Evolutionary conservation across 345 rosid species (phyloP).

Genomic region (Hypericum perforatum): DNA sequence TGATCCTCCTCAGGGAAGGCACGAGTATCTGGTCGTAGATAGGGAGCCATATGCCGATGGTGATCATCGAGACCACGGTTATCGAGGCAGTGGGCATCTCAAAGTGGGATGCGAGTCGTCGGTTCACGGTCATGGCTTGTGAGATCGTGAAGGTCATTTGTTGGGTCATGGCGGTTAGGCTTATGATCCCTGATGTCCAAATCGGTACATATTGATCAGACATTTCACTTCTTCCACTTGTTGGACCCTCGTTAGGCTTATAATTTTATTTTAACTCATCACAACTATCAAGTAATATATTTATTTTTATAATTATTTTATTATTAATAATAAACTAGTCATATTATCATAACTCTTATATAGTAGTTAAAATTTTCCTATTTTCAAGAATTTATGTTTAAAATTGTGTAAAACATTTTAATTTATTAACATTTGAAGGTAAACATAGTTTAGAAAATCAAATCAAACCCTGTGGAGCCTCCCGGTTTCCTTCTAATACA

Average conservation of each 20-base stretch:
- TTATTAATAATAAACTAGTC: no score
- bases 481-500: no score
- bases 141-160: slow-evolving; percentile 19
- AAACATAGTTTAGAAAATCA: no score
- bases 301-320: slow-evolving; percentile 49
- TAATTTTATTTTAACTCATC: no score
- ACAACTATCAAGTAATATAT: no score
- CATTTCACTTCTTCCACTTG: slow-evolving; percentile 21
- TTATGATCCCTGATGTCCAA: slow-evolving; percentile 14
- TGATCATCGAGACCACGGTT: slow-evolving; percentile 6
- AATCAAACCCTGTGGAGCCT: no score
- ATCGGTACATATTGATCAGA: slow-evolving; percentile 12
- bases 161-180: slow-evolving; percentile 12
- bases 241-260: slow-evolving; percentile 12
- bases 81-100: slow-evolving; percentile 18
- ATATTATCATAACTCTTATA: no score
- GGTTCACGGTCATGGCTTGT: slow-evolving; percentile 19
- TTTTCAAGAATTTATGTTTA: no score
- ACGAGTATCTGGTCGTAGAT: slow-evolving; percentile 18
- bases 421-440: no score
- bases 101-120: slow-evolving; percentile 14
- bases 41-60: slow-evolving; percentile 21
- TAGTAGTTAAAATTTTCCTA: no score
- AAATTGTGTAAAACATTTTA: no score
- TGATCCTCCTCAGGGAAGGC: slow-evolving; percentile 12